phyloP scores from a whole-genome alignment of 106 monocot genomes.

The Apostasia ramifera region DNA sequence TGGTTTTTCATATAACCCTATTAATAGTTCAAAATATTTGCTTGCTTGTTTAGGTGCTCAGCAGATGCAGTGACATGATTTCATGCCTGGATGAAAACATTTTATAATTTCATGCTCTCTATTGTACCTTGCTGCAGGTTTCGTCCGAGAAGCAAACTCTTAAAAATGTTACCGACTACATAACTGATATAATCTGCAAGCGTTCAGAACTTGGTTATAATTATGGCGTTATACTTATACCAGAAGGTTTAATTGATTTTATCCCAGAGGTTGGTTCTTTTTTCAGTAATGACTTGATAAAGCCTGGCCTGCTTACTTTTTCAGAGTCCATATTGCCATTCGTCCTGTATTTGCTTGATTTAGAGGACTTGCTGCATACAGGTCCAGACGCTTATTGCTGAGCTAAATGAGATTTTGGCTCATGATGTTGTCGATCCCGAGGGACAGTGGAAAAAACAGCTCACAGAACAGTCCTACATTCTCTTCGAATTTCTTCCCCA shows the following conservation, averaged over 20 bases:
- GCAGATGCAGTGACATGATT: neutral
- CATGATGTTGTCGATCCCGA: conserved; percentile 82
- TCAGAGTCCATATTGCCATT: neutral
- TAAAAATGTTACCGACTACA: conserved; percentile 88
- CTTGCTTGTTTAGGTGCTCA: neutral
- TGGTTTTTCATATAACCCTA: neutral
- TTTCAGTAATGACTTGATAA: neutral
- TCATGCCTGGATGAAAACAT: too few relatives aligned
- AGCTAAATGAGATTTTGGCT: conserved; percentile 92
- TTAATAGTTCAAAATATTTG: neutral
- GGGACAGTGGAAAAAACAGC: conserved; percentile 85
- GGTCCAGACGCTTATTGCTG: conserved; percentile 93
- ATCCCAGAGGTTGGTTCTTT: conserved; percentile 70
- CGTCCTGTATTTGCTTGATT: neutral
- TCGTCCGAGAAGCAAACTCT: conserved; percentile 81
- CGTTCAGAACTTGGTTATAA: conserved; percentile 85
- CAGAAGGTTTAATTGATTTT: conserved; percentile 98
- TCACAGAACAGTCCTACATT: conserved; percentile 44
- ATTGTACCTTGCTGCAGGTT: conserved; percentile 45
- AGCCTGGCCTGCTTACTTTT: neutral
- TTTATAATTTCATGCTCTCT: neutral
- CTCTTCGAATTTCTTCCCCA: conserved; percentile 88
- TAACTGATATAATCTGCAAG: conserved; percentile 91
- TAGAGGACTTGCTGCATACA: conserved; percentile 17
- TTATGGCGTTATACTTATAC: conserved; percentile 96